Conservation (phyloP, 1,284 basidiomycete genomes). For the Neotropicomus parvogracilis region DNA sequence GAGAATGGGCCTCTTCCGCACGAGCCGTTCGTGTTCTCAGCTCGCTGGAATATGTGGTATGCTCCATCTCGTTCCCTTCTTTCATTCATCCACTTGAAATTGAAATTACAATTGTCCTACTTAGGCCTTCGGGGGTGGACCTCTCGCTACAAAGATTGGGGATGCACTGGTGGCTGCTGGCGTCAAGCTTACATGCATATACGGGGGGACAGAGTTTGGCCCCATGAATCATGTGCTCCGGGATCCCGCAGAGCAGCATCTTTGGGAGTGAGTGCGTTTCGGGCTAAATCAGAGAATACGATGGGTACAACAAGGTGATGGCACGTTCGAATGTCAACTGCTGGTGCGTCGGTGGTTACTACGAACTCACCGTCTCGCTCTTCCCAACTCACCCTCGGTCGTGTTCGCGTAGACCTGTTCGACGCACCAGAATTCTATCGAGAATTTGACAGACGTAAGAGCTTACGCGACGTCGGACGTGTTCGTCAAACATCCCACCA, state of each 20-base stretch:
- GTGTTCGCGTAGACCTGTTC: no score
- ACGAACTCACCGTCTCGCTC: no score
- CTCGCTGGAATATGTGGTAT: conserved; percentile 20
- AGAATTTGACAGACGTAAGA: conserved; percentile 31
- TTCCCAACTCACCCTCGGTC: no score
- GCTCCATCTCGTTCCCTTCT: no score
- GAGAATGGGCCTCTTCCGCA: conserved; percentile 15
- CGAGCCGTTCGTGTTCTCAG: conserved; percentile 10
- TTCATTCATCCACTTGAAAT: neutral
- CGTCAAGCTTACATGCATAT: conserved; percentile 18
- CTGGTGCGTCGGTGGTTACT: conserved; percentile 18
- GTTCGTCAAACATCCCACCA: conserved; percentile 33
- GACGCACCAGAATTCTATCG: conserved; percentile 5
- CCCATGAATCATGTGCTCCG: conserved; percentile 3
- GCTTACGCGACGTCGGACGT: conserved; percentile 36
- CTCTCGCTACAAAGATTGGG: conserved; percentile 21
- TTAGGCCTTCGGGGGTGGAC: conserved; percentile 21
- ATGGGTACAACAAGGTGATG: conserved; percentile 23
- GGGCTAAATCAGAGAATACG: conserved; percentile 17
- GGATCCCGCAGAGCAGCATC: conserved; percentile 4
- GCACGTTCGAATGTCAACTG: conserved; percentile 23
- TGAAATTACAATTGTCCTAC: neutral
- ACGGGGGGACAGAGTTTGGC: conserved; percentile 22
- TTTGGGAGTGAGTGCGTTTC: conserved; percentile 29
- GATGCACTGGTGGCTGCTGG: conserved; percentile 20